A percentile compares a stretch with the other conserved stretches of the same genome.
phyloP scores from a whole-genome alignment of 2,329 filamentous ascomycete species.

The Aspergillus novofumigatus region DNA sequence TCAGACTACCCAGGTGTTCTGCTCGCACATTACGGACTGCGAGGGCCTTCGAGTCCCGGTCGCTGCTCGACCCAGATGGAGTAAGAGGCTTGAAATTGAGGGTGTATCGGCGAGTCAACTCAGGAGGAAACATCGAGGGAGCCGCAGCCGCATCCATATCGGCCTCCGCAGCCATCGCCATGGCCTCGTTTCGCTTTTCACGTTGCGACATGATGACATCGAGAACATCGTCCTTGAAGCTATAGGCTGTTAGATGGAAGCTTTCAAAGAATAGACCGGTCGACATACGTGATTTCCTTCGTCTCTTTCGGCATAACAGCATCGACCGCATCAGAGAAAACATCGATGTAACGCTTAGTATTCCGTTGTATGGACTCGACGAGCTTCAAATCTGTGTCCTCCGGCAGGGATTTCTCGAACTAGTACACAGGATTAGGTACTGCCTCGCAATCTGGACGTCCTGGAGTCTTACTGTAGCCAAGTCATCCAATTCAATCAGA shows the following conservation, averaged over 20 bases:
- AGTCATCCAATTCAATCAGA: constrained; percentile 82
- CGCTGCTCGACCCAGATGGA: constrained; percentile 62
- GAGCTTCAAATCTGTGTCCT: constrained; percentile 61
- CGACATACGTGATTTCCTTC: constrained; percentile 66
- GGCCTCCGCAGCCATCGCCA: constrained; percentile 63
- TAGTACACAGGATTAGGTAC: constrained; percentile 31
- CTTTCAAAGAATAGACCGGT: background rate
- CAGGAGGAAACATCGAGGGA: constrained; percentile 80
- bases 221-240: constrained; percentile 95
- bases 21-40: constrained; percentile 92
- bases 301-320: constrained; percentile 75
- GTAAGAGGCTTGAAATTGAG: constrained; percentile 92
- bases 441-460: background rate
- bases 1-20: constrained; percentile 87
- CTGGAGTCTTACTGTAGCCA: constrained; percentile 58
- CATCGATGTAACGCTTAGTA: constrained; percentile 91
- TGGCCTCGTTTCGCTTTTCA: constrained; percentile 75
- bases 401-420: constrained; percentile 71
- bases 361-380: constrained; percentile 85
- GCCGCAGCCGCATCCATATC: constrained; percentile 61
- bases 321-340: constrained; percentile 84
- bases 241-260: constrained; percentile 35
- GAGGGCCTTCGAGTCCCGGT: constrained; percentile 59
- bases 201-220: constrained; percentile 95
- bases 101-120: constrained; percentile 89